Evolutionary conservation across 2,329 filamentous ascomycete species (phyloP), one percentile per base, ranked within the genome.

Genomic region (Colletotrichum musae): DNA sequence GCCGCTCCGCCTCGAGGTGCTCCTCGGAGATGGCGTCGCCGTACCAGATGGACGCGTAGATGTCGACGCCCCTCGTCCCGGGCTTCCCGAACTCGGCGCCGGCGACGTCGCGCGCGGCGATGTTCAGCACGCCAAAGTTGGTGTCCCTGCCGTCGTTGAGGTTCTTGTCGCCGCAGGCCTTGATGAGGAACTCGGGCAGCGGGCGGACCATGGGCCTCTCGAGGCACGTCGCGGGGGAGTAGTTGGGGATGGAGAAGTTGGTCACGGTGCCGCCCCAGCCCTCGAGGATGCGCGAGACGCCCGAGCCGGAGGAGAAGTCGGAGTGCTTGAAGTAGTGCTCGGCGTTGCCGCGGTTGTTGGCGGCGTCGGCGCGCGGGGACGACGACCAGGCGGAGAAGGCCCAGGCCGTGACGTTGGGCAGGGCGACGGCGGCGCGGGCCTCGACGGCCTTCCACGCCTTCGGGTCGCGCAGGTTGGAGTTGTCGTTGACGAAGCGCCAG

Each of bases 171-270:
- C 73, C 73, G 15, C 75, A 74, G 43, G 74, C 70, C 70, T 77
- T 75, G 53, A 77, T 54, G 13, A 69, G 70, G 21, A 75, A 77
- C 26, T 76, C 74, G 4, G 72, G 66, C 26, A 76, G 64, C 3
- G 41, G 53, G 6, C 72, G 71, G 4, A 83, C 72, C 52, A 81
- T 77, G 1, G 76, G 74, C 58, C 80, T 74, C 57, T 75, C 77
- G 13, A 70, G 60, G 21, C 72, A 74, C 61, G 75, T 71, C 2
- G 75, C 73, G 2, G 73, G 68, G 32, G 76, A 72, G 56, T 75
- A 74, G 71, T 76, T 75, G 7, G 78, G 79, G n/a, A 82, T 75
- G 26, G 77, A 76, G 45, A 81, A 77, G 67, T 80, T 78, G 71
- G 76, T 81, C 9, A 72, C 76, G 51, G 82, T 76, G 59, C 78